These are phyloP conservation scores for Cydonia oblonga DNA, from an alignment of 331 rosid genomes.

Conservation along the genomic window DNA sequence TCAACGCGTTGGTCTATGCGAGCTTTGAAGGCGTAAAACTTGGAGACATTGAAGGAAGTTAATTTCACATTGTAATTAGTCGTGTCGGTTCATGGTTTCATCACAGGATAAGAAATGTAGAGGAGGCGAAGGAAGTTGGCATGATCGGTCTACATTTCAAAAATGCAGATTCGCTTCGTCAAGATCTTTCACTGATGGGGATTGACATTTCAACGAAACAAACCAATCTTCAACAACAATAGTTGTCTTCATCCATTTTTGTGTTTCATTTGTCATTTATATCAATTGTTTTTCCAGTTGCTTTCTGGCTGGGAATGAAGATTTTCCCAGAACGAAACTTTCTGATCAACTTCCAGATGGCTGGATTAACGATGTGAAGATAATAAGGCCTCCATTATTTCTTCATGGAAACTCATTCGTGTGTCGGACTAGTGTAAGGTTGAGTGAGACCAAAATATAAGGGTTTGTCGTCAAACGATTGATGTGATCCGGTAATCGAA, in stretches of 20 bases:
- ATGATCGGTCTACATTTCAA: constrained; percentile 63
- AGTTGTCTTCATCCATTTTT: not conserved
- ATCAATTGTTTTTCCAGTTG: not conserved
- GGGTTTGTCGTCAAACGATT: too few species aligned
- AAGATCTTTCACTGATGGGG: constrained; percentile 49
- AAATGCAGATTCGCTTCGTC: constrained; percentile 37
- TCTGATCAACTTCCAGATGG: not conserved
- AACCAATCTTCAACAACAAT: not conserved
- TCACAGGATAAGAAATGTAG: constrained; percentile 54
- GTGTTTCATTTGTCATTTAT: not conserved
- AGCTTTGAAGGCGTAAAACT: not conserved
- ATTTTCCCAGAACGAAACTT: not conserved
- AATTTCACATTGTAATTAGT: not conserved
- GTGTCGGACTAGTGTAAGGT: not conserved
- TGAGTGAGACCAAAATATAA: not conserved
- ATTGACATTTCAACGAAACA: constrained; percentile 34
- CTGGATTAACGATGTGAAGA: not conserved
- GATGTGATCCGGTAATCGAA: too few species aligned
- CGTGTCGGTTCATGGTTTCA: not conserved
- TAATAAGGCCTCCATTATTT: not conserved
- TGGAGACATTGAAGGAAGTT: not conserved
- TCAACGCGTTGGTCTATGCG: not conserved
- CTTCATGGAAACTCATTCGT: not conserved
- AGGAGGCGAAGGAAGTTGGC: constrained; percentile 68
- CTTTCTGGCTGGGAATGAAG: not conserved